Evolutionary conservation across 192 early-diverging fungal genomes (phyloP).

Genomic region (Lobulomyces angularis): DNA sequence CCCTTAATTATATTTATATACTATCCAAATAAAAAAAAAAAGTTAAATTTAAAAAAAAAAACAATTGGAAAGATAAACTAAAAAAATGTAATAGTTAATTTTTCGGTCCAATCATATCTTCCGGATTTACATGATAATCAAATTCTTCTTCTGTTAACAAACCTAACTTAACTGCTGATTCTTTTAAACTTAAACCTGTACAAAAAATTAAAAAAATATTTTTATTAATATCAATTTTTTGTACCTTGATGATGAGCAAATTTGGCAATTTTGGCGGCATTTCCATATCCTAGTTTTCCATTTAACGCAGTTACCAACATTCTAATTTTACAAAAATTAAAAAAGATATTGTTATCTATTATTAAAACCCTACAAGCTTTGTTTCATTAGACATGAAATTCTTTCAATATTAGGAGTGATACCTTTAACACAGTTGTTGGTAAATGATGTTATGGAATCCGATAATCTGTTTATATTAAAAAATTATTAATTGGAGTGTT

Average conservation of each 20-base stretch:
- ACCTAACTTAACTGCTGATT: constrained; percentile 80
- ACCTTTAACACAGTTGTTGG: constrained; percentile 87
- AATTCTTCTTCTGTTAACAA: constrained; percentile 83
- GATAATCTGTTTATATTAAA: constrained; percentile 37
- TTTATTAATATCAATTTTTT: constrained; percentile 13
- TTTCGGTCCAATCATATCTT: constrained; percentile 65
- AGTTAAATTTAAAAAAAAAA: not conserved
- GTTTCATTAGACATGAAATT: constrained; percentile 76
- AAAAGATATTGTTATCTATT: too few relatives aligned
- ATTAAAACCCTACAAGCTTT: too few relatives aligned
- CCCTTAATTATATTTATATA: not conserved
- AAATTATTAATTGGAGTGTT: not conserved
- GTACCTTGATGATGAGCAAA: constrained; percentile 91
- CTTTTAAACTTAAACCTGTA: constrained; percentile 66
- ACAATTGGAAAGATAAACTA: constrained; percentile 4
- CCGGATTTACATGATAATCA: constrained; percentile 89
- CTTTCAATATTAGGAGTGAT: constrained; percentile 87
- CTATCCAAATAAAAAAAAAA: not conserved
- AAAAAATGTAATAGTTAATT: constrained; percentile 3
- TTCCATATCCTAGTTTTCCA: constrained; percentile 78
- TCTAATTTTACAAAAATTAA: too few relatives aligned
- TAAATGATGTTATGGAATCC: constrained; percentile 85
- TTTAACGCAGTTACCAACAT: constrained; percentile 99
- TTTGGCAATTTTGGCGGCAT: constrained; percentile 90
- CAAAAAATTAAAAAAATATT: not conserved